These are phyloP conservation scores for Triticum turgidum DNA, from an alignment of 176 grass and related monocot genomes.

Conservation along the genomic window DNA sequence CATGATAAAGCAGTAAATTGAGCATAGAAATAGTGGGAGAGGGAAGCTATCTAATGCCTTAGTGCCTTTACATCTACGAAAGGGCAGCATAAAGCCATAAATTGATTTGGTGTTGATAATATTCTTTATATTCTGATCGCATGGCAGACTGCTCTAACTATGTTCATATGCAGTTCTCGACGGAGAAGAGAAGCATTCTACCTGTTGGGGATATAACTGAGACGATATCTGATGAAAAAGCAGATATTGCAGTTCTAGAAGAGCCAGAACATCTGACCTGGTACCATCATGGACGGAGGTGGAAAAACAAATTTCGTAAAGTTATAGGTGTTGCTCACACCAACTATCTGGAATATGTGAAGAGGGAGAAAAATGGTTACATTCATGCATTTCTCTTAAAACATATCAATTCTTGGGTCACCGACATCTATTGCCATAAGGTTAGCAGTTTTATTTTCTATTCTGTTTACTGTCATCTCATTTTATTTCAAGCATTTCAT, in stretches of 20 bases:
- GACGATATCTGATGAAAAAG: constrained; percentile 74
- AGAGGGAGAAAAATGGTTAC: constrained; percentile 89
- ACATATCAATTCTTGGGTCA: constrained; percentile 90
- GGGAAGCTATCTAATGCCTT: neutral
- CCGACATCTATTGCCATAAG: constrained; percentile 94
- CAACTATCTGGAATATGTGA: constrained; percentile 95
- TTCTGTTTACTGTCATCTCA: neutral
- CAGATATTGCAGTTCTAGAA: constrained; percentile 91
- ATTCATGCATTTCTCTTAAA: constrained; percentile 90
- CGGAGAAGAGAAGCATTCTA: constrained; percentile 95
- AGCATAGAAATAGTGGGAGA: neutral
- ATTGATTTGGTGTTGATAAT: neutral
- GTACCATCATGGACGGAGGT: constrained; percentile 96
- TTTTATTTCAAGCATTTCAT: neutral
- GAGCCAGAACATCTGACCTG: constrained; percentile 99
- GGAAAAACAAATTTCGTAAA: constrained; percentile 88
- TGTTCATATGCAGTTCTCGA: constrained; percentile 59
- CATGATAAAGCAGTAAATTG: neutral
- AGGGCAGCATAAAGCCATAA: neutral
- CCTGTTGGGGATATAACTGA: constrained; percentile 94
- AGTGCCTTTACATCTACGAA: neutral
- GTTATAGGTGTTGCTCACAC: constrained; percentile 94
- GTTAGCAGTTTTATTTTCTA: constrained; percentile 44
- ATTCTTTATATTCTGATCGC: neutral
- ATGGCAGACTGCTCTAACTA: neutral